Base-by-base conservation (phyloP, 257 asterid species). In the Marsdenia floribunda region DNA sequence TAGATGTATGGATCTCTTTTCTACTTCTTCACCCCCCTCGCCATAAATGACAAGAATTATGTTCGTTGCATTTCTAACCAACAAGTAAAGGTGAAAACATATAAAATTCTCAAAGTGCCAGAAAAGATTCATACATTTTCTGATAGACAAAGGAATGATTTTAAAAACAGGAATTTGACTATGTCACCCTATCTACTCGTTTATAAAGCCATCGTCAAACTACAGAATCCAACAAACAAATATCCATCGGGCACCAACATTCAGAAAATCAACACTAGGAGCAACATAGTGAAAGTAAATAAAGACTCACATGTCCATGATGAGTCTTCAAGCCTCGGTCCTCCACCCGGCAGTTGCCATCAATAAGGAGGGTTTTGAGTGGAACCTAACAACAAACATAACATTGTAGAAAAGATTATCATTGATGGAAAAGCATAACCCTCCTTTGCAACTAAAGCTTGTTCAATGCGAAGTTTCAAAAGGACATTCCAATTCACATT, bases 331-430 rank as follows among this genome's bases (percentile, higher is more conserved):
- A 83, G 77, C 97, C 97, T 77, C 96, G 90, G 63, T 91, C 98
- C 85, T 93, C 98, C 89, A 93, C 98, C 76, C 98, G 87, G 77
- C 94, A 93, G 82, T 93, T 93, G 53, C 97, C 95, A 84, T 93
- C 98, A 24, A 91, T 86, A 78, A 85, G 85, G 81, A 93, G 92
- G 70, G 96, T 86, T 89, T 88, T 89, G 82, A 87, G 85, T 40
- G 97, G 98, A 70, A 91, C 87, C 98, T 93, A 76, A 72, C 44
- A 75, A 82, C 61, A 71, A 37, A 59, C 72, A 79, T 68, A 71
- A 14, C 70, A 72, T 26, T 4, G 52, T 21, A 42, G 63, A 33
- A 64, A 75, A 22, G 24, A 33, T 50, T 22, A 53, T 38, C 57
- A 44, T 21, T 10, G n/a, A 4, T 5, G 21, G 33, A 9, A 75